A percentile compares a stretch with the other conserved stretches of the same genome.
Conservation (phyloP, 805 yeast species). For the Candida orba region DNA sequence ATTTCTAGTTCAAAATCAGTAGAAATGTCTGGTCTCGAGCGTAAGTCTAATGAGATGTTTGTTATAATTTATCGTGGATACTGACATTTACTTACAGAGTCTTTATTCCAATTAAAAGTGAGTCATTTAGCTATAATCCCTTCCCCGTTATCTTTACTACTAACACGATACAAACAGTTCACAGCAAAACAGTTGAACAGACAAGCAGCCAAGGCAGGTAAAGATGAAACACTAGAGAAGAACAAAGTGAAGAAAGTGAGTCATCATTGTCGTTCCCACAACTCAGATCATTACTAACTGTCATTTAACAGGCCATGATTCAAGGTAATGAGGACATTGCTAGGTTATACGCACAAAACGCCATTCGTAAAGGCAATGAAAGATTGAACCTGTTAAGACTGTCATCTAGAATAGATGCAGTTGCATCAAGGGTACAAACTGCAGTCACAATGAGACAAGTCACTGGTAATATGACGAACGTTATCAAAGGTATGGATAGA, state of each 20-base stretch:
- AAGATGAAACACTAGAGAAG: constrained; percentile 83
- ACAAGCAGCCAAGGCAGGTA: constrained; percentile 86
- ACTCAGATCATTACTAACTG: not conserved
- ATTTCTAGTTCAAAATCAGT: no score
- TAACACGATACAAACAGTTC: constrained; percentile 39
- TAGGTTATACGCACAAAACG: constrained; percentile 88
- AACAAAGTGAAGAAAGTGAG: constrained; percentile 71
- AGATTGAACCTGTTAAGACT: constrained; percentile 71
- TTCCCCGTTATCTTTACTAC: not conserved
- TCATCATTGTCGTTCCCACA: not conserved
- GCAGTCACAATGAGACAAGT: constrained; percentile 97
- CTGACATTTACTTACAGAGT: constrained; percentile 28
- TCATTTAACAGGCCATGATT: constrained; percentile 45
- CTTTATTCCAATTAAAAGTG: constrained; percentile 56
- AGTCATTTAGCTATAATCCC: constrained; percentile 5
- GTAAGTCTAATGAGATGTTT: constrained; percentile 4
- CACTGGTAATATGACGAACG: constrained; percentile 88
- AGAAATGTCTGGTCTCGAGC: constrained; percentile 33
- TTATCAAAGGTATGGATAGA: constrained; percentile 91
- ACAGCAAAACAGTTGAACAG: constrained; percentile 89
- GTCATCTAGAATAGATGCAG: constrained; percentile 90
- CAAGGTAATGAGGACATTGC: constrained; percentile 92
- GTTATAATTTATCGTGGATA: not conserved
- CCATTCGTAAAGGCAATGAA: constrained; percentile 87
- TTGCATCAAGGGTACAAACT: constrained; percentile 91